phyloP scores from a whole-genome alignment of 2,329 filamentous ascomycete species.

The Pseudogymnoascus sp. region DNA sequence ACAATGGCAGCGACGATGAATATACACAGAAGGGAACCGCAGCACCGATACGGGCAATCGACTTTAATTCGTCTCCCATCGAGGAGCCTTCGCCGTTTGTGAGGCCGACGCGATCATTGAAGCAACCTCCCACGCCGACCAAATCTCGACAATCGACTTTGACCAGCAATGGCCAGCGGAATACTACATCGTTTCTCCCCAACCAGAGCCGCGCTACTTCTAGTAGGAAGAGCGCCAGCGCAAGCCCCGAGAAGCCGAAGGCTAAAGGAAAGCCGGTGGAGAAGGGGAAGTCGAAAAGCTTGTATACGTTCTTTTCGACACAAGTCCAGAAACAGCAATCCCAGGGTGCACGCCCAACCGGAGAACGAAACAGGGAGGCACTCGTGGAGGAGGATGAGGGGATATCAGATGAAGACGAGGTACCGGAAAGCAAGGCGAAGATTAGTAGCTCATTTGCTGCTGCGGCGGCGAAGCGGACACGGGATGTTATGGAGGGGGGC shows the following conservation, averaged over 20 bases:
- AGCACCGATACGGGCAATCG: slow-evolving; percentile 20
- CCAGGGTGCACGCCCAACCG: slow-evolving; percentile 37
- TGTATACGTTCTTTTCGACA: slow-evolving; percentile 52
- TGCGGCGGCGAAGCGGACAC: slow-evolving; percentile 45
- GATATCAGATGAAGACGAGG: slow-evolving; percentile 53
- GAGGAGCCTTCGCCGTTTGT: slow-evolving; percentile 5
- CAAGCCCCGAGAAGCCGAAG: slow-evolving; percentile 38
- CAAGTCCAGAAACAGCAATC: slow-evolving; percentile 42
- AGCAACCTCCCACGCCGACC: slow-evolving; percentile 16
- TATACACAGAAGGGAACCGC: neutral
- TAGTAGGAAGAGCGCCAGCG: slow-evolving; percentile 28
- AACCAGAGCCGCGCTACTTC: slow-evolving; percentile 22
- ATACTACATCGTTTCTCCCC: neutral
- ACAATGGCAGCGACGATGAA: neutral
- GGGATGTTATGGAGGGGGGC: slow-evolving; percentile 27
- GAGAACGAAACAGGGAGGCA: slow-evolving; percentile 36
- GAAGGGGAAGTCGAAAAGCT: slow-evolving; percentile 45
- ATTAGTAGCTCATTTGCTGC: slow-evolving; percentile 46
- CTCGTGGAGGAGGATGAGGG: slow-evolving; percentile 19
- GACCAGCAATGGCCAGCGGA: neutral
- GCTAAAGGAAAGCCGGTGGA: slow-evolving; percentile 36
- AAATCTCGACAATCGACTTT: slow-evolving; percentile 8
- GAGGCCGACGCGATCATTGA: slow-evolving; percentile 20
- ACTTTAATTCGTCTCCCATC: slow-evolving; percentile 15
- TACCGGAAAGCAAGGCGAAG: slow-evolving; percentile 41